Evolutionary conservation across 225 moss, liverwort and hornwort genomes (phyloP).

Genomic region (Rhytidiadelphus loreus): DNA sequence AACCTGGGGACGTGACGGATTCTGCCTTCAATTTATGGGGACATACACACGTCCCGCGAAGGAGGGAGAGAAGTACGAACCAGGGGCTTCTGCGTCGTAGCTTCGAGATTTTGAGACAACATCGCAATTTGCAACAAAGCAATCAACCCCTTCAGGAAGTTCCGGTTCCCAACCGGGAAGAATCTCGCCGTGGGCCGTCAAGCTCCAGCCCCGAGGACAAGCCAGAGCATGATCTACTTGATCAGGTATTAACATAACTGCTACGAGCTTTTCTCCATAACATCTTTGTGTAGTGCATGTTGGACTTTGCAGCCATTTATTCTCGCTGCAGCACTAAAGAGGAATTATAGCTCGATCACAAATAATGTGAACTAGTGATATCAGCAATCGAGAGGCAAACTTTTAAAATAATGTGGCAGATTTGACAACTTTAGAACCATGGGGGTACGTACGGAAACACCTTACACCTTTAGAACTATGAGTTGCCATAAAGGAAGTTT

Average conservation of each 20-base stretch:
- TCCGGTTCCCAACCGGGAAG: neutral
- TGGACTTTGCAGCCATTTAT: neutral
- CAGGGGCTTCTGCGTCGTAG: slow-evolving; percentile 34
- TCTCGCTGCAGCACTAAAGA: too few species aligned
- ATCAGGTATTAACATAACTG: neutral
- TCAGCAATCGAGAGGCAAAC: neutral
- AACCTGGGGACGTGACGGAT: neutral
- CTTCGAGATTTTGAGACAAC: slow-evolving; percentile 19
- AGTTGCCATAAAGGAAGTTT: neutral
- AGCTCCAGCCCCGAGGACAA: neutral
- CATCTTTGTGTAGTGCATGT: neutral
- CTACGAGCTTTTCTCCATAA: neutral
- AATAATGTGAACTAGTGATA: neutral
- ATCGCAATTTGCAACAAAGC: neutral
- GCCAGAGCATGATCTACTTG: neutral
- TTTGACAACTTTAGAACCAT: neutral
- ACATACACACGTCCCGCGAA: neutral
- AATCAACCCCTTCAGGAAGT: neutral
- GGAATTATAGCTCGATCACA: neutral
- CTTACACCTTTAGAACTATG: neutral
- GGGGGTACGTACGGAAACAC: neutral
- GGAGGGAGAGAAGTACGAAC: neutral
- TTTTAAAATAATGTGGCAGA: neutral
- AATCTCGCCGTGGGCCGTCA: neutral
- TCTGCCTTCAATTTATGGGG: slow-evolving; percentile 17